Conservation (phyloP, 1,139 yeast genomes). For the Groenewaldozyma auringiensis region DNA sequence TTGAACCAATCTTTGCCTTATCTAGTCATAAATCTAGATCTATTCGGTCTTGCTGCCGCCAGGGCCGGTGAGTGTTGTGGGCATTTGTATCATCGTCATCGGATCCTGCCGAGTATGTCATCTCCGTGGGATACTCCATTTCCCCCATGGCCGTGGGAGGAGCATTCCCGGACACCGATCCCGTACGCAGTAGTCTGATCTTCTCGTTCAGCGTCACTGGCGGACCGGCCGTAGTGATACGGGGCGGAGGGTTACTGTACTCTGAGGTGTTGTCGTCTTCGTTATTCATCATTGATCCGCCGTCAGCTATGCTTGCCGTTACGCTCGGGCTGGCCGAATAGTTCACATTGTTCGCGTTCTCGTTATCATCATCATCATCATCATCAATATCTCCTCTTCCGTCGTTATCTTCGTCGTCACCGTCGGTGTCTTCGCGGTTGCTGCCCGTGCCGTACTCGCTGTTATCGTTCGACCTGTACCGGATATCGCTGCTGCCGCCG, state of each 20-base stretch:
- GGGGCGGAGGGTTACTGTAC: constrained; percentile 15
- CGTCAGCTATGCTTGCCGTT: neutral
- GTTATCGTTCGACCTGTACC: neutral
- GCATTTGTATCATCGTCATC: neutral
- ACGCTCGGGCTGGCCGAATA: constrained; percentile 2
- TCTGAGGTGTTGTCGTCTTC: constrained; percentile 1
- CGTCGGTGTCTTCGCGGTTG: constrained; percentile 4
- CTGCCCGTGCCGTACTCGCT: neutral
- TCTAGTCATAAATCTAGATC: neutral
- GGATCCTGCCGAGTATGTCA: neutral
- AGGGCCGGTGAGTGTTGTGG: too few relatives aligned
- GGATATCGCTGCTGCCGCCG: neutral
- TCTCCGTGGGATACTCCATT: neutral
- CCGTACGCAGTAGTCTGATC: constrained; percentile 26
- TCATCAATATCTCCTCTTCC: neutral
- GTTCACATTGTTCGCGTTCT: neutral
- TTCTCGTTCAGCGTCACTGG: constrained; percentile 28
- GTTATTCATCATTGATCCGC: too few relatives aligned
- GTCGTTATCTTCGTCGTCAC: neutral
- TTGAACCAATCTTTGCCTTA: too few relatives aligned
- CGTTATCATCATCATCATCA: constrained; percentile 1
- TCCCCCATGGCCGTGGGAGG: neutral
- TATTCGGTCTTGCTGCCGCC: neutral
- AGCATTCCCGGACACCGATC: constrained; percentile 17
- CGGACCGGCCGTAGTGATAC: constrained; percentile 23